A percentile compares a stretch with the other conserved stretches of the same genome.
phyloP scores from a whole-genome alignment of 2,329 filamentous ascomycete genomes.

The Bimuria novae-zelandiae region DNA sequence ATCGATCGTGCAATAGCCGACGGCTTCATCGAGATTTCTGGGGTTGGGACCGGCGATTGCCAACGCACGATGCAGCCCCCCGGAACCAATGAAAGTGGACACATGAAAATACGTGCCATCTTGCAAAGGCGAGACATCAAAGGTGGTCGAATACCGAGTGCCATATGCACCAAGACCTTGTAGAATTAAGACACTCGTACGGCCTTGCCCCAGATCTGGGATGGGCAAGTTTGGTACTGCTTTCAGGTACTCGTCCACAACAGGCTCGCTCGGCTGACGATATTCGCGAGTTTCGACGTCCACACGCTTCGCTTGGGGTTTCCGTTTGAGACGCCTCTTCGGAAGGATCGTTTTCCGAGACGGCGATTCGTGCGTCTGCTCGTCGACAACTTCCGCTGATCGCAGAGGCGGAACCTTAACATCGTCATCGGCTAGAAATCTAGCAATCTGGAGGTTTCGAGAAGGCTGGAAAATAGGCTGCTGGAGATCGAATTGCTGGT shows the following conservation, averaged over 20 bases:
- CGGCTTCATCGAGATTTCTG: constrained; percentile 51
- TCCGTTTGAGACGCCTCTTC: constrained; percentile 36
- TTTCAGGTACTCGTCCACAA: constrained; percentile 22
- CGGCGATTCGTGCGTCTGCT: constrained; percentile 7
- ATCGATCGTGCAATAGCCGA: constrained; percentile 46
- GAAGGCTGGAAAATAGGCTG: constrained; percentile 15
- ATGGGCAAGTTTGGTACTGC: constrained; percentile 1
- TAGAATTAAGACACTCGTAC: constrained; percentile 22
- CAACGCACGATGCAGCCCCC: constrained; percentile 56
- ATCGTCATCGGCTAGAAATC: constrained; percentile 41
- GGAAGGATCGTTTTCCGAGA: constrained; percentile 8
- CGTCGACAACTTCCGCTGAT: constrained; percentile 21
- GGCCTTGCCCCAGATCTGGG: background rate
- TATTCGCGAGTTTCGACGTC: constrained; percentile 53
- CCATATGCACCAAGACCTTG: constrained; percentile 56
- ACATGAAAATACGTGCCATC: constrained; percentile 60
- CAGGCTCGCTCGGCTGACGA: constrained; percentile 50
- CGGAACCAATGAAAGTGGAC: constrained; percentile 62
- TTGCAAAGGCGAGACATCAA: constrained; percentile 56
- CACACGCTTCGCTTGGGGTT: constrained; percentile 51
- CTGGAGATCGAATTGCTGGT: constrained; percentile 29
- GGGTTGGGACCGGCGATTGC: constrained; percentile 4
- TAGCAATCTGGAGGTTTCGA: constrained; percentile 35
- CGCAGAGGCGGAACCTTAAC: constrained; percentile 25
- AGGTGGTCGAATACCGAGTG: constrained; percentile 57